phyloP scores from a whole-genome alignment of 495 filamentous ascomycete species.

The Aspergillus asperescens region DNA sequence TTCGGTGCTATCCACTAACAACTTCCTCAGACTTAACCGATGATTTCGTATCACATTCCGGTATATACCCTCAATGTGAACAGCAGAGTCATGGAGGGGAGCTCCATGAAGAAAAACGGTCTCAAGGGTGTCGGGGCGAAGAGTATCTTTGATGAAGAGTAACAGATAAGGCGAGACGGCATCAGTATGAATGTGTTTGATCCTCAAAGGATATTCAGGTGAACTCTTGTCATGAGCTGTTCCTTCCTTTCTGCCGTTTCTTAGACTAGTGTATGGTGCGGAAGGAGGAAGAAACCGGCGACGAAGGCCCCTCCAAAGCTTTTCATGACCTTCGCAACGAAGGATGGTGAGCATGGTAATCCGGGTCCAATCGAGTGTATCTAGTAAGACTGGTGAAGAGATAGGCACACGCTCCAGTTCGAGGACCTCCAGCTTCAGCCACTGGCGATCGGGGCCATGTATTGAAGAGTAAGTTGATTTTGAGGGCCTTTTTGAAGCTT shows the following conservation, averaged over 20 bases:
- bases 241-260: slow-evolving; percentile 18
- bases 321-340: slow-evolving; percentile 69
- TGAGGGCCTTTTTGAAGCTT: neutral
- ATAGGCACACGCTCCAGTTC: slow-evolving; percentile 80
- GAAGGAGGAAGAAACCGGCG: slow-evolving; percentile 62
- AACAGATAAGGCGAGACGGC: slow-evolving; percentile 72
- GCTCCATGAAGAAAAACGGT: slow-evolving; percentile 79
- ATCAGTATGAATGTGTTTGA: slow-evolving; percentile 82
- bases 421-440: slow-evolving; percentile 64
- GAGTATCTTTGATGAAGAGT: slow-evolving; percentile 74
- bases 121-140: slow-evolving; percentile 81
- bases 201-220: slow-evolving; percentile 60
- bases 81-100: slow-evolving; percentile 47
- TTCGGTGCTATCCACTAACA: slow-evolving; percentile 72
- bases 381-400: slow-evolving; percentile 61
- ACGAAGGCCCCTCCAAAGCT: slow-evolving; percentile 75
- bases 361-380: slow-evolving; percentile 73
- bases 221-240: slow-evolving; percentile 15
- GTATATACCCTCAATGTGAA: slow-evolving; percentile 72
- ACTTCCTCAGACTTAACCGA: slow-evolving; percentile 63
- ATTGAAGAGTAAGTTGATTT: neutral
- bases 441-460: slow-evolving; percentile 12
- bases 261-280: slow-evolving; percentile 17
- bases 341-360: slow-evolving; percentile 79
- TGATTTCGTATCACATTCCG: slow-evolving; percentile 68